Evolutionary conservation across 2,329 filamentous ascomycete genomes (phyloP).

Genomic region (Colletotrichum gigasporum): DNA sequence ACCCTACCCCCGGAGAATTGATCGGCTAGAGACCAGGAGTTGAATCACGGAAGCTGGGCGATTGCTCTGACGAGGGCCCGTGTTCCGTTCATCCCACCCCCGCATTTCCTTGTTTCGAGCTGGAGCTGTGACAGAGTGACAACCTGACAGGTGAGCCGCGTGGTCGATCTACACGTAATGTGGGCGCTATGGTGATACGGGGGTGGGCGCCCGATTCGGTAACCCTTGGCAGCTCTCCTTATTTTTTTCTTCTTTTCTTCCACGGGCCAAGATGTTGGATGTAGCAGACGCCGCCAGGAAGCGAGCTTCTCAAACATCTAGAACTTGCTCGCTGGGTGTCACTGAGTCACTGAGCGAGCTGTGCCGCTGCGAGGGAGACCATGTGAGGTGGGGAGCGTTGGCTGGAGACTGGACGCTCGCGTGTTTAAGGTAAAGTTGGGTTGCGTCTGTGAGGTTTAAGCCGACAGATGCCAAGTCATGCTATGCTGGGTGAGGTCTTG

Average conservation of each 20-base stretch:
- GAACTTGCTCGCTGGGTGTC: background rate
- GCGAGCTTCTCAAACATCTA: background rate
- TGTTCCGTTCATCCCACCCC: no score
- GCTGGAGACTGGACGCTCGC: background rate
- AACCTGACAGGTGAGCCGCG: conserved; percentile 21
- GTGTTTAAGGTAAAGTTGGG: no score
- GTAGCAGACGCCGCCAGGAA: background rate
- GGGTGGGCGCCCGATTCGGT: background rate
- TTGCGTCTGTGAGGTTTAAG: background rate
- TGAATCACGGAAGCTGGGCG: conserved; percentile 5
- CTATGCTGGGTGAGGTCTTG: no score
- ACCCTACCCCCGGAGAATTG: background rate
- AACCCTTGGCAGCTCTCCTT: background rate
- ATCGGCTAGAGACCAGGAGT: background rate
- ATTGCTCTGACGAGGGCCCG: background rate
- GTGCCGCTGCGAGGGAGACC: no score
- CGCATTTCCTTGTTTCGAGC: conserved; percentile 20
- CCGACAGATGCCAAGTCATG: no score
- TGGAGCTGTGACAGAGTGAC: conserved; percentile 12
- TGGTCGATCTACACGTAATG: conserved; percentile 12
- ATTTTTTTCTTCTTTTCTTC: background rate
- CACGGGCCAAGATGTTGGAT: conserved; percentile 5
- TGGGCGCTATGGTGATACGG: conserved; percentile 4
- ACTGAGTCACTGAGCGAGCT: no score
- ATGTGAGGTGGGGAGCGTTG: no score